Evolutionary conservation across 2,329 filamentous ascomycete species (phyloP), one percentile per base, ranked within the genome.

Genomic region (Claviceps cyperi): DNA sequence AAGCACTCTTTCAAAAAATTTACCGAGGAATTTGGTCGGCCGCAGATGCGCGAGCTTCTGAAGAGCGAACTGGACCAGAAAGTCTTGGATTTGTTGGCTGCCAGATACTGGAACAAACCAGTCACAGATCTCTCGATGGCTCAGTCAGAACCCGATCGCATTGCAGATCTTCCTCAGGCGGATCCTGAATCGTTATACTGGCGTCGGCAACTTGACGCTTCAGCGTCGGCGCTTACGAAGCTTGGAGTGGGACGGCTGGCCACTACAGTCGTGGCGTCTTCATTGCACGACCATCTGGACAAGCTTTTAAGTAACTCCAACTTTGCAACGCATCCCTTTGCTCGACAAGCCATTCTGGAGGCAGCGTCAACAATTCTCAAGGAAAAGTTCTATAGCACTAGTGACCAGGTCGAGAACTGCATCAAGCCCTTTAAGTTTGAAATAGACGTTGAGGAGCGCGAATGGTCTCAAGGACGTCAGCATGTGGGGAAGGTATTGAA

Each of bases 351-450:
- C n/a, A 97, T 98, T 56, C 85, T 81, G 46, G 89, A 96, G 58
- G 90, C 92, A 1, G 88, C 89, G 1, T 85, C 87, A 0, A 84
- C 81, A 24, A 97, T 98, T 49, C 70, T 98, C 13, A 92, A 92
- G 56, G 92, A 98, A 60, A 77, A 91, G 14, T 95, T 94, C 55
- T 97, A 96, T 69, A 92, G 91, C 66, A 98, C 94, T 1, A 92
- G 86, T 55, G 94, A 98, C 60, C 92, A 97, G 67, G 86, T 98
- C 1, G 92, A 98, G 66, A 97, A 97, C 63, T 98, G 91, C 63
- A 94, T 98, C 68, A 98, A 98, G 66, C 92, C 94, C 0, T 98
- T 91, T 73, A 98, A 98, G 64, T 97, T 91, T 58, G 89, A 96
- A 54, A 94, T 98, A 52, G 92, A 98, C 59, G 82, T 98, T 43